Evolutionary conservation across 2,329 filamentous ascomycete genomes (phyloP).

Genomic region (Sarocladiaceae sp.): DNA sequence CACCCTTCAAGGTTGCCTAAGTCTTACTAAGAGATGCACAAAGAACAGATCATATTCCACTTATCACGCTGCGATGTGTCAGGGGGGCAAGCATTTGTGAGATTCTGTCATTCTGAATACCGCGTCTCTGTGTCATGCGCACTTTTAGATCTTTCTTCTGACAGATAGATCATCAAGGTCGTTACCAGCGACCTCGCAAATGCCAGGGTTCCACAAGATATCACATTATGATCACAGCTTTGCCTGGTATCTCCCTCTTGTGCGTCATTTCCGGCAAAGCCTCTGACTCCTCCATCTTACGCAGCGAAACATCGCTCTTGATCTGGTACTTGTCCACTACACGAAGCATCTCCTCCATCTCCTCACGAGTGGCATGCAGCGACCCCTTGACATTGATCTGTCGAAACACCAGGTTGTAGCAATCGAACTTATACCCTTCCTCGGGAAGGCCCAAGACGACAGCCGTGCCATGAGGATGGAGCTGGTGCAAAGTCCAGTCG

Average conservation of each 20-base stretch:
- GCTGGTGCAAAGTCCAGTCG: constrained; percentile 14
- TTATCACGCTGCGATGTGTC: no score
- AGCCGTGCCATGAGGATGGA: constrained; percentile 13
- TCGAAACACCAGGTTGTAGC: constrained; percentile 13
- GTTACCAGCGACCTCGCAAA: no score
- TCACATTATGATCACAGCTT: not conserved
- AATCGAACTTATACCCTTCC: constrained; percentile 15
- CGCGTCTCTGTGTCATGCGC: no score
- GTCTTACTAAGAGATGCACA: no score
- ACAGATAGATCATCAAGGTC: no score
- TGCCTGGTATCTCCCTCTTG: not conserved
- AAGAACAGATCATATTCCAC: no score
- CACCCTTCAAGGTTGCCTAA: not conserved
- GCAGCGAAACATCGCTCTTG: not conserved
- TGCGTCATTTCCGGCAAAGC: not conserved
- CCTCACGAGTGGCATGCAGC: not conserved
- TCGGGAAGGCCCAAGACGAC: constrained; percentile 15
- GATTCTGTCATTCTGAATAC: no score
- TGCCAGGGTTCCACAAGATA: no score
- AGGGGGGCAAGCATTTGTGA: no score
- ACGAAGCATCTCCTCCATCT: not conserved
- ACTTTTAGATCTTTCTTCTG: no score
- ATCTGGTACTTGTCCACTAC: not conserved
- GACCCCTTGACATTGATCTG: constrained; percentile 14
- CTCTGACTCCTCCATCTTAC: not conserved